A percentile compares a stretch with the other conserved stretches of the same genome.
Evolutionary conservation across 352 stramenopile species (phyloP).

Genomic region (Peronospora farinosa): DNA sequence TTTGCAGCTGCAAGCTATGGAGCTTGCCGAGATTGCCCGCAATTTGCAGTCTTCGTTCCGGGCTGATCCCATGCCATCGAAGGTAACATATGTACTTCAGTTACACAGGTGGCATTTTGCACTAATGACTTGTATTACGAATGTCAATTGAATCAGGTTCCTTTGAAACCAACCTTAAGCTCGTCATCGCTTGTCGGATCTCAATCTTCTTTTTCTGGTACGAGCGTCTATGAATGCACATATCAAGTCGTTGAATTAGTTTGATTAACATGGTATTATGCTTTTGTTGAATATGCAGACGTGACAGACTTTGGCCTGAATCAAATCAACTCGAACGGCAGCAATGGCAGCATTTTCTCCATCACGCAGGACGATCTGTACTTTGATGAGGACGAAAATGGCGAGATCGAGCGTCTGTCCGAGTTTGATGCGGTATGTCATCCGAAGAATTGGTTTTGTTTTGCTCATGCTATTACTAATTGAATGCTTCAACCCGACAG

Average conservation of each 20-base stretch:
- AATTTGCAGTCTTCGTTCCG: conserved; percentile 54
- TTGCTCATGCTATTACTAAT: not conserved
- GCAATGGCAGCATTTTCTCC: conserved; percentile 44
- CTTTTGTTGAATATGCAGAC: conserved; percentile 8
- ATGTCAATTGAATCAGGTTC: conserved; percentile 7
- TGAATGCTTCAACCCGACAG: conserved; percentile 21
- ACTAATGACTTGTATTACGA: conserved; percentile 1
- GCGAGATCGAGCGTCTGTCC: conserved; percentile 57
- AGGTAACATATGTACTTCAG: conserved; percentile 5
- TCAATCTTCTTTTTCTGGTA: conserved; percentile 29
- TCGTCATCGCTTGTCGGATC: conserved; percentile 28
- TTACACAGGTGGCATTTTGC: not conserved
- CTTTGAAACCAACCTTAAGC: conserved; percentile 27
- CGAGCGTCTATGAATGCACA: not conserved
- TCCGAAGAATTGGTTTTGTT: not conserved
- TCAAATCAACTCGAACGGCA: conserved; percentile 45
- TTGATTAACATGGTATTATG: conserved; percentile 1
- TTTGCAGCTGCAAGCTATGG: conserved; percentile 54
- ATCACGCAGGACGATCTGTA: conserved; percentile 48
- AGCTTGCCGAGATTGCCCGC: conserved; percentile 55
- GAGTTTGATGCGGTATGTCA: conserved; percentile 62
- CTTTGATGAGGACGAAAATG: conserved; percentile 37
- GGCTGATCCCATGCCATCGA: conserved; percentile 15
- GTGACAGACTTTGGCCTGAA: conserved; percentile 34
- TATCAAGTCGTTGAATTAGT: not conserved